Evolutionary conservation across 164 flowering plant genomes (phyloP).

Genomic region (Vitis riparia): DNA sequence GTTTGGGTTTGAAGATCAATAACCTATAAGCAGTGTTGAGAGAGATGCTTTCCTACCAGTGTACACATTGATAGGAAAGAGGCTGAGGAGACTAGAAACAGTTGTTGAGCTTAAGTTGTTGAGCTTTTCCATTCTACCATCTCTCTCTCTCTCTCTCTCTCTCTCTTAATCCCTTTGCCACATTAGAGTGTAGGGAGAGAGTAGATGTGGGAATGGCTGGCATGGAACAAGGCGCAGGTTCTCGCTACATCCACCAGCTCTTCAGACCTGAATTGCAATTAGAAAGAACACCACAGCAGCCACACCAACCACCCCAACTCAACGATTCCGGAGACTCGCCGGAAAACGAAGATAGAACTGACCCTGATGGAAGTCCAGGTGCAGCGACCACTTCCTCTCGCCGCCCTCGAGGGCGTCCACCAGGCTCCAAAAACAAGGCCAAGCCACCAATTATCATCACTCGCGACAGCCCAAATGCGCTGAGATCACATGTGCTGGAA

Average conservation of each 20-base stretch:
- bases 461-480: conserved; percentile 31
- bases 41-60: no score
- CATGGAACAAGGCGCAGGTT: conserved; percentile 4
- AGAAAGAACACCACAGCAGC: conserved; percentile 7
- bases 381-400: conserved; percentile 7
- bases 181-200: no score
- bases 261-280: conserved; percentile 22
- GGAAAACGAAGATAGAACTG: conserved; percentile 2
- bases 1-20: no score
- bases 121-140: background rate
- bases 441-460: conserved; percentile 32
- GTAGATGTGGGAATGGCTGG: conserved; percentile 14
- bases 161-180: no score
- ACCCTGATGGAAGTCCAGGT: conserved; percentile 9
- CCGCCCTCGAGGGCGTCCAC: conserved; percentile 32
- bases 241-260: conserved; percentile 27
- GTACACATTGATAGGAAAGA: background rate
- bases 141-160: no score
- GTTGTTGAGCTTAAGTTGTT: conserved; percentile 2
- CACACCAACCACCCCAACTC: background rate
- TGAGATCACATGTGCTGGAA: conserved; percentile 30
- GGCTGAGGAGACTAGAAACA: background rate
- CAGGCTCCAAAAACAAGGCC: conserved; percentile 35
- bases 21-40: no score
- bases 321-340: conserved; percentile 1